These are phyloP conservation scores for Silene vulgaris DNA, from an alignment of 179 eudicot species.

Conservation along the genomic window DNA sequence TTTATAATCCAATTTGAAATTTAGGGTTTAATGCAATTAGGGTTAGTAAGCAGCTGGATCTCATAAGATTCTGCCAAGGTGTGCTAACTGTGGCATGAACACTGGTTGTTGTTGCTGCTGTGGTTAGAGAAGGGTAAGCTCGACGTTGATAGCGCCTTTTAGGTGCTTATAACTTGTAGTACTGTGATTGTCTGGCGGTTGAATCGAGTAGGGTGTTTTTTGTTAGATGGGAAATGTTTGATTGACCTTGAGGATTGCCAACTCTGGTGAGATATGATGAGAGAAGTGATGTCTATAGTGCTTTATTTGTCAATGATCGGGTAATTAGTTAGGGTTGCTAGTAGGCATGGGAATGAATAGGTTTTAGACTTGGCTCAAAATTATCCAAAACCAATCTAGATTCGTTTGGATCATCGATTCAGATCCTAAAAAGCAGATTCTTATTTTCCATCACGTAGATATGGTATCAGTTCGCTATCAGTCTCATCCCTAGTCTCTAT, in stretches of 20 bases:
- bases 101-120: background rate
- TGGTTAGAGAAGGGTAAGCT: slow-evolving; percentile 3
- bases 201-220: background rate
- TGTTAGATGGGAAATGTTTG: background rate
- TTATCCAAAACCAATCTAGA: no score
- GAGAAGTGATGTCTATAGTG: background rate
- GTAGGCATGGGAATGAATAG: no score
- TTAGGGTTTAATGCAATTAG: background rate
- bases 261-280: background rate
- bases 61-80: background rate
- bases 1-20: no score
- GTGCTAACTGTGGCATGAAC: background rate
- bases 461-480: no score
- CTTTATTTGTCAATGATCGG: background rate
- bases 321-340: no score
- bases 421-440: no score
- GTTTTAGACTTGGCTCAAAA: no score
- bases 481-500: no score
- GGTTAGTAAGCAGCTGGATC: background rate
- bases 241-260: background rate
- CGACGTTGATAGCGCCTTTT: background rate
- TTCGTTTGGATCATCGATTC: no score
- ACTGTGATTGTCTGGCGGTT: background rate
- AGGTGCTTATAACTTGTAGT: background rate
- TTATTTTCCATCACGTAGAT: no score